phyloP scores from a whole-genome alignment of 345 rosid species.

The Stellera chamaejasme region DNA sequence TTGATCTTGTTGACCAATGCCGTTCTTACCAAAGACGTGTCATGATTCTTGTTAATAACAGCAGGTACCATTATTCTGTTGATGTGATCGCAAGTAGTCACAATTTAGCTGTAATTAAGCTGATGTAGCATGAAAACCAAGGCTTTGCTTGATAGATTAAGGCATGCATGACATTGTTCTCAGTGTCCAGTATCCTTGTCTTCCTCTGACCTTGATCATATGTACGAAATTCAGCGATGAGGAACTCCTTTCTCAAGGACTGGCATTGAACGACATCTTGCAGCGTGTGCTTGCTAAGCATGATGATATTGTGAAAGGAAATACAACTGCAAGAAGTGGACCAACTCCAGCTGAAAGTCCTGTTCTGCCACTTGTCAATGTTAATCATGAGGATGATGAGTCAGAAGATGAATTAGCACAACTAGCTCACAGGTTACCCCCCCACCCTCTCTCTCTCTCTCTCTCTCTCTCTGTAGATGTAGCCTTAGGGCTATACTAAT shows the following conservation, averaged over 20 bases:
- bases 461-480: background rate
- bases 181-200: too few species aligned
- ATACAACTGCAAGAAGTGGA: constrained; percentile 24
- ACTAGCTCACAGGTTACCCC: constrained; percentile 60
- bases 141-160: too few species aligned
- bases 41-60: constrained; percentile 66
- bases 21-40: constrained; percentile 77
- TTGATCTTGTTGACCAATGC: constrained; percentile 90
- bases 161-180: too few species aligned
- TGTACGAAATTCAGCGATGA: constrained; percentile 46
- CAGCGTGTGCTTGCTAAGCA: constrained; percentile 77
- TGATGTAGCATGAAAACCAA: constrained; percentile 13
- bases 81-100: background rate
- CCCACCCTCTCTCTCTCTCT: background rate
- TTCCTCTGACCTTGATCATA: too few species aligned
- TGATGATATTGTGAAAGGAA: constrained; percentile 74
- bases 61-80: constrained; percentile 41
- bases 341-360: constrained; percentile 25
- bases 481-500: too few species aligned
- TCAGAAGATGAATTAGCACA: constrained; percentile 85
- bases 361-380: constrained; percentile 43
- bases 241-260: constrained; percentile 71
- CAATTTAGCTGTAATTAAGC: constrained; percentile 7
- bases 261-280: constrained; percentile 75
- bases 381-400: constrained; percentile 70